These are phyloP conservation scores for Aureobasidium zeae DNA, from an alignment of 2,329 filamentous ascomycete genomes.

Conservation along the genomic window DNA sequence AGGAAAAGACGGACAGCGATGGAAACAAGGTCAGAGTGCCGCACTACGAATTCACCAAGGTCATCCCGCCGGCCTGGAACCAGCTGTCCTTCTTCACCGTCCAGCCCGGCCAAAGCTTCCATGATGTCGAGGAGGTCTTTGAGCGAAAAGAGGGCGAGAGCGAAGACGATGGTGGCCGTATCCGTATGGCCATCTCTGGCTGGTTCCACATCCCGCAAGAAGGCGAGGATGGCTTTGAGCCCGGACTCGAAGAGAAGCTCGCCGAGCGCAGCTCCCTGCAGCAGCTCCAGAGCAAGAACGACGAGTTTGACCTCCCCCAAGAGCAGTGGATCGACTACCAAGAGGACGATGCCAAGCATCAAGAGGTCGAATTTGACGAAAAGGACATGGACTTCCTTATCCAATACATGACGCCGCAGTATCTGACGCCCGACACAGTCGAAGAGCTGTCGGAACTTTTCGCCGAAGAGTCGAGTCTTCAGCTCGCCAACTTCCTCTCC, in stretches of 20 bases:
- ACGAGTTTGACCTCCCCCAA: slow-evolving; percentile 77
- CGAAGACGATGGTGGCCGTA: slow-evolving; percentile 60
- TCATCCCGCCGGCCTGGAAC: slow-evolving; percentile 92
- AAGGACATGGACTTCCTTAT: slow-evolving; percentile 81
- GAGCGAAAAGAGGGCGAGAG: slow-evolving; percentile 49
- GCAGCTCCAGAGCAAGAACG: slow-evolving; percentile 84
- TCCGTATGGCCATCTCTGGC: slow-evolving; percentile 95
- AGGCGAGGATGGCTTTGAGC: slow-evolving; percentile 83
- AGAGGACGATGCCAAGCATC: slow-evolving; percentile 33
- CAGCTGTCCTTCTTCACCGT: slow-evolving; percentile 98
- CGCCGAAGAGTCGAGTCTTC: slow-evolving; percentile 72
- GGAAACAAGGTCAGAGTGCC: slow-evolving; percentile 70
- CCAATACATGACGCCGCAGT: slow-evolving; percentile 80
- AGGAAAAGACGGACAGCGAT: slow-evolving; percentile 52
- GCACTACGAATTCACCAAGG: slow-evolving; percentile 64
- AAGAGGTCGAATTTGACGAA: slow-evolving; percentile 55
- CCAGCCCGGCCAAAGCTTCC: slow-evolving; percentile 96
- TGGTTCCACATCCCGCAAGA: slow-evolving; percentile 98
- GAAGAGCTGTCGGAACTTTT: slow-evolving; percentile 75
- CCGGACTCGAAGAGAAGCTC: slow-evolving; percentile 79
- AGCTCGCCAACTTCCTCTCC: slow-evolving; percentile 67
- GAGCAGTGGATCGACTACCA: slow-evolving; percentile 42
- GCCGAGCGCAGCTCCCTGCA: slow-evolving; percentile 84
- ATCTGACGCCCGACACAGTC: slow-evolving; percentile 83
- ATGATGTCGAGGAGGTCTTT: slow-evolving; percentile 98